Evolutionary conservation across 768 basidiomycete genomes (phyloP), one percentile per base, ranked within the genome.

Genomic region (Fomitopsis serialis): DNA sequence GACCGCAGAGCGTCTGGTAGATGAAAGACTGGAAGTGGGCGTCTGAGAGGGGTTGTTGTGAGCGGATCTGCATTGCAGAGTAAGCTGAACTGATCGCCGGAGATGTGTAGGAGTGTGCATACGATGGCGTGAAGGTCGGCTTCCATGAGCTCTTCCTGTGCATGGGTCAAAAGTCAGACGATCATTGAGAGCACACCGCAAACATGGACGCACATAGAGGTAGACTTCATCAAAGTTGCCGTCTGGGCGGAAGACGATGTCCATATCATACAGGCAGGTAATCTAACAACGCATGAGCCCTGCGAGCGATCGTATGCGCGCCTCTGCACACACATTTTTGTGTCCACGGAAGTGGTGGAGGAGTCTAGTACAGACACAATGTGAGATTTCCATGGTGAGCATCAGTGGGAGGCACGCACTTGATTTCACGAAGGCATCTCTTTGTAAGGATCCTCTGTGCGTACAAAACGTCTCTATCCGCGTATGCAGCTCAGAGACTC

Each of bases 71-170:
- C 6, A 11, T 55, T 63, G 61, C 55, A 45, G 54, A 15, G 43
- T 13, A n/a, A 21, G 50, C 35, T 42, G 27, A 48, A 42, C 37
- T 48, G 11, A n/a, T n/a, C n/a, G n/a, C n/a, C n/a, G 29, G 29
- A 32, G 24, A 37, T 24, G 25, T 37, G 51, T 29, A 45, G 49
- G 11, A 32, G 29, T 11, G n/a, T n/a, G 66, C 82, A 70, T 62
- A 95, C 94, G 70, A 99, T 99, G 19, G 97, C 97, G 64, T 98
- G 97, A 19, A 99, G 79, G 81, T 99, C 97, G 52, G 97, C 97
- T 68, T 99, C 97, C 97, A 98, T 99, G 61, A 98, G 83, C 69
- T 99, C 97, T 74, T 98, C 95, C 89, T 98, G 70, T 17, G 48
- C 35, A 32, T 32, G 6, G 29, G 11, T 11, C 29, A 11, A 53